Conservation (phyloP, 495 filamentous ascomycete species). For the Thozetella sp. region DNA sequence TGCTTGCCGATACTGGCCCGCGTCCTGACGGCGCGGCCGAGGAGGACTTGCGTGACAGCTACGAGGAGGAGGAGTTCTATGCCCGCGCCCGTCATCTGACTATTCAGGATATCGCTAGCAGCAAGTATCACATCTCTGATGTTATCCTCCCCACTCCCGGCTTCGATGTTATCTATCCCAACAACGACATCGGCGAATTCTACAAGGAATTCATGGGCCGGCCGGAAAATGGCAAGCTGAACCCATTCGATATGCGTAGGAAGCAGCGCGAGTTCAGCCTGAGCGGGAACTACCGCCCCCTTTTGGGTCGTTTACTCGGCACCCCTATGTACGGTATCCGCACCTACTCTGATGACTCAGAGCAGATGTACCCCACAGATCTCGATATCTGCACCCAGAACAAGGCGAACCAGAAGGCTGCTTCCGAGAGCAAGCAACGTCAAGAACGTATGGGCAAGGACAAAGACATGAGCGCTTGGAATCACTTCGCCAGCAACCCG, state of each 20-base stretch:
- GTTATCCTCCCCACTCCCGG: constrained; percentile 94
- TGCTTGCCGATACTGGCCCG: constrained; percentile 53
- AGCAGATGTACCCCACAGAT: constrained; percentile 89
- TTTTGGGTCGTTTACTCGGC: constrained; percentile 68
- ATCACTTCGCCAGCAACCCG: constrained; percentile 19
- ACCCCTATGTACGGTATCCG: constrained; percentile 64
- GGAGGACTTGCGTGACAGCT: constrained; percentile 45
- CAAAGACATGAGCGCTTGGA: constrained; percentile 15
- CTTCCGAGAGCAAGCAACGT: background rate
- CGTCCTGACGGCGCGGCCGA: constrained; percentile 48
- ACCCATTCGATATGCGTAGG: constrained; percentile 87
- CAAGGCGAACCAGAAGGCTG: constrained; percentile 4
- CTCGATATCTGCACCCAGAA: constrained; percentile 34
- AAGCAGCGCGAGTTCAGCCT: constrained; percentile 83
- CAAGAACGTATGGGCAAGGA: background rate
- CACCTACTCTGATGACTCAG: constrained; percentile 66
- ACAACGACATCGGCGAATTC: constrained; percentile 77
- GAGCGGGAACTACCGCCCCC: constrained; percentile 84
- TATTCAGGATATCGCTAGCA: constrained; percentile 75
- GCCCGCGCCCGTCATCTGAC: constrained; percentile 75
- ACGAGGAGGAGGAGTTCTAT: constrained; percentile 60
- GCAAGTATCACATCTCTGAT: constrained; percentile 82
- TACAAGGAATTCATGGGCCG: constrained; percentile 84
- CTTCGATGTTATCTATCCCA: constrained; percentile 84
- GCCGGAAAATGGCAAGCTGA: constrained; percentile 71